phyloP scores from a whole-genome alignment of 257 asterid species.

The Solanum lycopersicoides region DNA sequence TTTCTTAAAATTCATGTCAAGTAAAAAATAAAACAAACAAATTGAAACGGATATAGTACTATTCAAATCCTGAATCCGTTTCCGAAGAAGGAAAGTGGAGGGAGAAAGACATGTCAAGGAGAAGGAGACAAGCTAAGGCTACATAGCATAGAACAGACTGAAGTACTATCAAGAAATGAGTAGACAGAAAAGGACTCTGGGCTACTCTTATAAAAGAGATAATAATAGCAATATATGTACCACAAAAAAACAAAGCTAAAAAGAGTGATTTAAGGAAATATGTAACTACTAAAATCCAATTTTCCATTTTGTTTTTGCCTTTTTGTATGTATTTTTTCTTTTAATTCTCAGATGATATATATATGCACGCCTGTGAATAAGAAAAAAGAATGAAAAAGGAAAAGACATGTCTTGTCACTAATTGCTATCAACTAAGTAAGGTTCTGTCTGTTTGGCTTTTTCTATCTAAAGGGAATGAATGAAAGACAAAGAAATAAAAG shows the following conservation, averaged over 20 bases:
- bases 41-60: not conserved
- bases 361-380: conserved; percentile 28
- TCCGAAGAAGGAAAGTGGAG: not conserved
- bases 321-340: not conserved
- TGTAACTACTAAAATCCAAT: conserved; percentile 21
- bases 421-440: conserved; percentile 12
- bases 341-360: not conserved
- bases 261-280: conserved; percentile 15
- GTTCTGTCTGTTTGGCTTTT: conserved; percentile 13
- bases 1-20: not conserved
- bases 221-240: not conserved
- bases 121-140: conserved; percentile 24
- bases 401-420: conserved; percentile 30
- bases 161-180: conserved; percentile 11
- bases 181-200: conserved; percentile 26
- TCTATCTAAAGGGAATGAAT: not conserved
- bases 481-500: not conserved
- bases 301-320: conserved; percentile 1
- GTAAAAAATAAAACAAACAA: too few relatives aligned
- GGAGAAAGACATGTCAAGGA: conserved; percentile 19
- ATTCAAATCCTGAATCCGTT: not conserved
- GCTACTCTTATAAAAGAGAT: conserved; percentile 5
- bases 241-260: conserved; percentile 13
- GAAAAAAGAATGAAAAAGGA: not conserved
- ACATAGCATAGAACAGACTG: conserved; percentile 11